These are phyloP conservation scores for Microthyrium microscopicum DNA, from an alignment of 2,329 filamentous ascomycete species.

Conservation along the genomic window DNA sequence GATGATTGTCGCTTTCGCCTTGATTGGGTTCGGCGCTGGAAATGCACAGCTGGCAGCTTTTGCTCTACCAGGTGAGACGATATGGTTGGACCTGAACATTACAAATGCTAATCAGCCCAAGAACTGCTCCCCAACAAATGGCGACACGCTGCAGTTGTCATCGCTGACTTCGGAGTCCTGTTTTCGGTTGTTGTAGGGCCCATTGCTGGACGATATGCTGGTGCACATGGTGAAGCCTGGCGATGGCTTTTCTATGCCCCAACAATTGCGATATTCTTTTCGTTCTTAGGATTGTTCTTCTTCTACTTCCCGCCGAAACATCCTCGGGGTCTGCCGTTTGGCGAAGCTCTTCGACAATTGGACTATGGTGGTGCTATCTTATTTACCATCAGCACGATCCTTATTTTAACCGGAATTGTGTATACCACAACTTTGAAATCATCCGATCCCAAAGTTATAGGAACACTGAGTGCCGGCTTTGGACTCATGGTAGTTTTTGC, in stretches of 20 bases:
- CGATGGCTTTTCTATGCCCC: constrained; percentile 6
- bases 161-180: constrained; percentile 3
- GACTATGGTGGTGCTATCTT: constrained; percentile 18
- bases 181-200: constrained; percentile 8
- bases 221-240: constrained; percentile 3
- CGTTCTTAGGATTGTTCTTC: constrained; percentile 7
- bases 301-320: constrained; percentile 9
- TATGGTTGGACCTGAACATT: constrained; percentile 8
- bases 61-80: constrained; percentile 6
- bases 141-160: constrained; percentile 11
- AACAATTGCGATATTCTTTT: constrained; percentile 5
- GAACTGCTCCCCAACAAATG: constrained; percentile 14
- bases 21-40: constrained; percentile 8
- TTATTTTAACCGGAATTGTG: constrained; percentile 17
- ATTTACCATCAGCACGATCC: constrained; percentile 15
- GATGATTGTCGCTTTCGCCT: constrained; percentile 7
- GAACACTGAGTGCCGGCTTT: constrained; percentile 17
- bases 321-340: constrained; percentile 8
- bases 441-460: constrained; percentile 15
- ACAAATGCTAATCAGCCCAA: constrained; percentile 11
- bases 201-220: constrained; percentile 9
- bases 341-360: constrained; percentile 15
- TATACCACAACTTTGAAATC: constrained; percentile 16
- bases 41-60: constrained; percentile 23
- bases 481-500: constrained; percentile 15